phyloP scores from a whole-genome alignment of 83 land plant species.

The Picea mariana region DNA sequence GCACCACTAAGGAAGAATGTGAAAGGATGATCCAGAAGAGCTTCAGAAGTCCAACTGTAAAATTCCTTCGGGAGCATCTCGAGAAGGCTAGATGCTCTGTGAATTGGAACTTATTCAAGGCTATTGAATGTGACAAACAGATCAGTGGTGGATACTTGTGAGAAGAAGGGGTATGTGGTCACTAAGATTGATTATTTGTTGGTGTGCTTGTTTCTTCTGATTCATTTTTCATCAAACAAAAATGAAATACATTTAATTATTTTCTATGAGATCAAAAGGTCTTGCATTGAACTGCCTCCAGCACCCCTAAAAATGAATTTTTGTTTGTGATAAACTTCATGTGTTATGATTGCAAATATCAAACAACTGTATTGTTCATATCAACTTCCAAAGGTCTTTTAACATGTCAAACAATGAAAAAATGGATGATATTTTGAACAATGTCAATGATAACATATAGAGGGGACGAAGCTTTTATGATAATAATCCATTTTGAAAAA shows the following conservation, averaged over 20 bases:
- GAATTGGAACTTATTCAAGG: conserved; percentile 67
- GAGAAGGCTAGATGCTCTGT: conserved; percentile 78
- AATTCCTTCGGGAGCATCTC: conserved; percentile 73
- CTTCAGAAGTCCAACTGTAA: conserved; percentile 73
- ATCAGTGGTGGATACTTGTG: conserved; percentile 67
- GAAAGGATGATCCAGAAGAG: conserved; percentile 43
- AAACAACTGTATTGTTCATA: too few relatives aligned
- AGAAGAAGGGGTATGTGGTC: conserved; percentile 67
- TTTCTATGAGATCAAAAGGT: too few relatives aligned
- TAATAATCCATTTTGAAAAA: too few relatives aligned
- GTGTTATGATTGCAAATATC: too few relatives aligned
- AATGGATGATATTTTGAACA: too few relatives aligned
- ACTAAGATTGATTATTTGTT: not conserved
- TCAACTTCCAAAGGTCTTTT: too few relatives aligned
- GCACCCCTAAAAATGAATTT: too few relatives aligned
- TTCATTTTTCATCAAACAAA: not conserved
- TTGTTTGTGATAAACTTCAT: too few relatives aligned
- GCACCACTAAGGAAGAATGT: conserved; percentile 41
- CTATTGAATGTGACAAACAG: conserved; percentile 51
- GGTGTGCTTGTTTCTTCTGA: not conserved
- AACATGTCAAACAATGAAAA: too few relatives aligned
- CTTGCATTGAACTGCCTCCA: too few relatives aligned
- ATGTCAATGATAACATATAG: too few relatives aligned
- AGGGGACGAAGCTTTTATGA: too few relatives aligned
- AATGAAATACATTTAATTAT: not conserved